These are phyloP conservation scores for Heliosperma pusillum DNA, from an alignment of 148 eudicot species.

Conservation along the genomic window DNA sequence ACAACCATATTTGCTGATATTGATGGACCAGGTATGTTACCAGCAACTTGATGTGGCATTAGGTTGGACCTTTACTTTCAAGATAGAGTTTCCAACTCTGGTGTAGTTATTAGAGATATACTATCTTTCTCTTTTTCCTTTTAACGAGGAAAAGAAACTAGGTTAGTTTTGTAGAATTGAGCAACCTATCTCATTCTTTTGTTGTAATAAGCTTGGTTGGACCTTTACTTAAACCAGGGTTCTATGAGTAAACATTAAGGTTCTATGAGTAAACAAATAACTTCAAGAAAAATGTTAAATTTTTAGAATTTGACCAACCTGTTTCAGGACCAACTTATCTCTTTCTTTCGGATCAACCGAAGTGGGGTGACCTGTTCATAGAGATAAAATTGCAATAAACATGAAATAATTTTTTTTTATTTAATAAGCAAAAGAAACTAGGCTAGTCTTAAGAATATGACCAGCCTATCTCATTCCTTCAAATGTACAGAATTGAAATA, in stretches of 20 bases:
- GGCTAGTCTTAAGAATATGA: too few relatives aligned
- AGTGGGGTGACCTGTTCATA: neutral
- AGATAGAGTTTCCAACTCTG: neutral
- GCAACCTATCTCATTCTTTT: neutral
- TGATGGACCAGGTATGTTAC: constrained; percentile 79
- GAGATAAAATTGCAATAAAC: too few relatives aligned
- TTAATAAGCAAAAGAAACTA: too few relatives aligned
- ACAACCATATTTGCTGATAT: constrained; percentile 88
- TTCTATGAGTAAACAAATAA: too few relatives aligned
- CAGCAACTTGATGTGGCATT: neutral
- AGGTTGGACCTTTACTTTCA: neutral
- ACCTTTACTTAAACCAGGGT: neutral
- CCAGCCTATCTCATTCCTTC: too few relatives aligned
- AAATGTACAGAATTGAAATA: neutral
- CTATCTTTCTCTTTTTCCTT: neutral
- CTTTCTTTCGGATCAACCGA: too few relatives aligned
- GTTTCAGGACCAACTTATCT: too few relatives aligned
- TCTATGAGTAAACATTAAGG: too few relatives aligned
- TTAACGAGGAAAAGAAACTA: neutral
- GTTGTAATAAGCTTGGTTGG: neutral
- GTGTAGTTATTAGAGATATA: neutral
- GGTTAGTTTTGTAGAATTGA: neutral
- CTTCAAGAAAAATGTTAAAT: too few relatives aligned
- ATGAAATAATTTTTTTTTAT: too few relatives aligned
- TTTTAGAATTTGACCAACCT: too few relatives aligned